These are phyloP conservation scores for Coemansia erecta DNA, from an alignment of 192 early-diverging fungal species.

Conservation along the genomic window DNA sequence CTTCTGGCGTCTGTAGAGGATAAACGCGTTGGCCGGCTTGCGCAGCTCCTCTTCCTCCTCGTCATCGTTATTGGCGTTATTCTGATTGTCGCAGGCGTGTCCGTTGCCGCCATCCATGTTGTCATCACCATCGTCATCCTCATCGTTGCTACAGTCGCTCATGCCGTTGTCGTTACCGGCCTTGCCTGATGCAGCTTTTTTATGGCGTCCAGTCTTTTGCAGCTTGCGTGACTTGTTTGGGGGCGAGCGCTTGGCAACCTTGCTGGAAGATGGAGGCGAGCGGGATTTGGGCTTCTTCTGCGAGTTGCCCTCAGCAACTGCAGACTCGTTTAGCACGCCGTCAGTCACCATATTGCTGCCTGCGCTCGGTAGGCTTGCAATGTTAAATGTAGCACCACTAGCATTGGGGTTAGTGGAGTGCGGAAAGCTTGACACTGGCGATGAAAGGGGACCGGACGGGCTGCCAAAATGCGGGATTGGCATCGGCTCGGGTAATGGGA, in stretches of 20 bases:
- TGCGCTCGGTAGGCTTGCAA: background rate
- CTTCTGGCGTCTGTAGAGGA: conserved; percentile 33
- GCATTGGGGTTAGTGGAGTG: background rate
- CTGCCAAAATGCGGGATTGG: background rate
- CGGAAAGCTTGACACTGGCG: background rate
- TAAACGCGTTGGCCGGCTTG: conserved; percentile 49
- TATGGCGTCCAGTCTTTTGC: background rate
- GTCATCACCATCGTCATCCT: conserved; percentile 2
- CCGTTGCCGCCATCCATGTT: too few species aligned
- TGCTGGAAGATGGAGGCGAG: background rate
- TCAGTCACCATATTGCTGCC: conserved; percentile 6
- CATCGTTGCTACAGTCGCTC: background rate
- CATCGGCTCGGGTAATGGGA: background rate
- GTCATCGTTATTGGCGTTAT: conserved; percentile 7
- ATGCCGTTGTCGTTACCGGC: background rate
- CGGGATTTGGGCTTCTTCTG: background rate
- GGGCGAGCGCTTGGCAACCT: conserved; percentile 3
- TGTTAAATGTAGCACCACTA: background rate
- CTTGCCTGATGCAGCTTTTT: background rate
- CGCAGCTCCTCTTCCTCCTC: conserved; percentile 18
- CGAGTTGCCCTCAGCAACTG: background rate
- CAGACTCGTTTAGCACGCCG: background rate
- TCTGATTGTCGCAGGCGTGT: too few species aligned
- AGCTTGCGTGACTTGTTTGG: background rate
- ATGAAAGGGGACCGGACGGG: background rate